A percentile compares a stretch with the other conserved stretches of the same genome.
Evolutionary conservation across 2,329 filamentous ascomycete species (phyloP).

Genomic region (Penicillium sp.): DNA sequence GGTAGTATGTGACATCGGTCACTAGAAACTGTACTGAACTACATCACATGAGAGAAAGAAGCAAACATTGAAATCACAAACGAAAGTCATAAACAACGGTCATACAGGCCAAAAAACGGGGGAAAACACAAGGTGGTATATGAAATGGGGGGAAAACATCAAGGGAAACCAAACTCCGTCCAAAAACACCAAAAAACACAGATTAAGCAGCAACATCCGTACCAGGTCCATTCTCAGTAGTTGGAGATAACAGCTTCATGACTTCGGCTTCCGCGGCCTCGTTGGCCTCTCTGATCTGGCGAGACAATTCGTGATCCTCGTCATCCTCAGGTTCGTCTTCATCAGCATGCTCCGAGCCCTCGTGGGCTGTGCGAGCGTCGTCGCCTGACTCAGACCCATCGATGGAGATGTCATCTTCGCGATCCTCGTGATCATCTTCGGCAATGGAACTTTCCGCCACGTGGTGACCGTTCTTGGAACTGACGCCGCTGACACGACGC

Average conservation of each 20-base stretch:
- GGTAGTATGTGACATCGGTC: background rate
- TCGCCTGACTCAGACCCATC: conserved; percentile 22
- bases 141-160: conserved; percentile 20
- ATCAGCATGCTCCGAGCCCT: conserved; percentile 11
- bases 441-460: conserved; percentile 25
- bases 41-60: conserved; percentile 14
- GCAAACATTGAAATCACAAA: conserved; percentile 11
- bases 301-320: conserved; percentile 17
- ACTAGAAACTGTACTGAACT: conserved; percentile 11
- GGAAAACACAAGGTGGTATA: conserved; percentile 25
- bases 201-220: conserved; percentile 21
- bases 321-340: conserved; percentile 16
- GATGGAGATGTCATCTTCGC: conserved; percentile 19
- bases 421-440: conserved; percentile 20
- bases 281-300: conserved; percentile 14
- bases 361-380: conserved; percentile 21
- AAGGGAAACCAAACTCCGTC: conserved; percentile 7
- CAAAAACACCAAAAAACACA: conserved; percentile 3
- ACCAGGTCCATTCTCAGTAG: conserved; percentile 34
- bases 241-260: conserved; percentile 32
- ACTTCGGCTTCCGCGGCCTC: conserved; percentile 23
- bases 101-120: conserved; percentile 2
- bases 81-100: conserved; percentile 12
- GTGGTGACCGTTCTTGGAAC: conserved; percentile 38
- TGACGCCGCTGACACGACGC: conserved; percentile 43